Evolutionary conservation across 805 yeast genomes (phyloP).

Genomic region (Hanseniaspora thailandica): DNA sequence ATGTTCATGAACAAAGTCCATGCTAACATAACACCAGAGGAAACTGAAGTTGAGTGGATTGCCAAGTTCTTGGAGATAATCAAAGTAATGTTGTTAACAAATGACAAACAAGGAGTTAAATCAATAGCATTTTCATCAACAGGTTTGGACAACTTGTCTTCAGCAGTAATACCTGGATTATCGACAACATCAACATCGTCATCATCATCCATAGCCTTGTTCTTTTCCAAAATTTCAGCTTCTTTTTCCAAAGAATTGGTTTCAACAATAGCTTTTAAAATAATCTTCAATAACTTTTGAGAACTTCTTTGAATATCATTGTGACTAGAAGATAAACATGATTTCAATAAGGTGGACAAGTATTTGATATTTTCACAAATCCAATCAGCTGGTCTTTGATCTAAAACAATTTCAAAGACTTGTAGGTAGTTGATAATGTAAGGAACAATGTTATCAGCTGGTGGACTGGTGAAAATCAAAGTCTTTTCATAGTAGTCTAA

Average conservation of each 20-base stretch:
- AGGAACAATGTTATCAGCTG: constrained; percentile 55
- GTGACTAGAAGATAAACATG: constrained; percentile 68
- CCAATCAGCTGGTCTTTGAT: constrained; percentile 70
- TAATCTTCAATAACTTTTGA: constrained; percentile 59
- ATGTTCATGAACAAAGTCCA: constrained; percentile 70
- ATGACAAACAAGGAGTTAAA: constrained; percentile 51
- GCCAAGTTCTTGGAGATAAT: constrained; percentile 70
- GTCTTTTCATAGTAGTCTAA: constrained; percentile 80
- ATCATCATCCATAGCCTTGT: constrained; percentile 9
- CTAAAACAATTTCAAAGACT: constrained; percentile 71
- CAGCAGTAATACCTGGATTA: constrained; percentile 21
- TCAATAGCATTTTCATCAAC: constrained; percentile 38
- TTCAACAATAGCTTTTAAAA: constrained; percentile 52
- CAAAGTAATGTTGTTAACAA: constrained; percentile 47
- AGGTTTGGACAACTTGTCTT: not conserved
- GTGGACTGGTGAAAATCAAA: constrained; percentile 63
- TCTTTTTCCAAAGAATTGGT: constrained; percentile 24
- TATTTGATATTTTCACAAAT: constrained; percentile 57
- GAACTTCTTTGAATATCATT: constrained; percentile 78
- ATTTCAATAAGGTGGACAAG: constrained; percentile 63
- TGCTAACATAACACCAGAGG: constrained; percentile 73
- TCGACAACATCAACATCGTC: constrained; percentile 17
- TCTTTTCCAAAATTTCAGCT: not conserved
- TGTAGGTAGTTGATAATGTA: constrained; percentile 84
- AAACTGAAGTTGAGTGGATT: constrained; percentile 54